Evolutionary conservation across 129 eudicot species (phyloP), one percentile per base, ranked within the genome.

Genomic region (carrot (Daucus carota)): DNA sequence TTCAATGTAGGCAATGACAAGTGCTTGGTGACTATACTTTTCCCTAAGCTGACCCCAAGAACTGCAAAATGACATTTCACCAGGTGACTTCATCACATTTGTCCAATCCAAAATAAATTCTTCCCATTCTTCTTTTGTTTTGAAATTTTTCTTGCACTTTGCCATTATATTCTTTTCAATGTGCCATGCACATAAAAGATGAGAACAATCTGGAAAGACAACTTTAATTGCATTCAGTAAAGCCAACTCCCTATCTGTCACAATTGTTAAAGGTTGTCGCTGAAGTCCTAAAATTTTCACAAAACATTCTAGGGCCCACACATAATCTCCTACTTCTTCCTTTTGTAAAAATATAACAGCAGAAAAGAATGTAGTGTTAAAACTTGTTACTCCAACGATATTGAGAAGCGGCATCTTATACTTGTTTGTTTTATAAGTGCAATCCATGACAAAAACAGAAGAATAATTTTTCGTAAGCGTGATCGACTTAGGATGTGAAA

Each of bases 401-500:
- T 77, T 59, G 46, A 77, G 81, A 33, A 81, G 24, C 0, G 81
- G 75, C 80, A 82, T 73, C 6, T 43, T 26, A 36, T 77, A 73
- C 34, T 70, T 54, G 22, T 54, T 82, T 78, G 73, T 74, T 43
- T 82, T 78, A 47, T 78, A 74, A 13, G 80, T 82, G 75, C 68
- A 78, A 78, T 82, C 86, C 86, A 82, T 82, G 36, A 78, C 17
- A 34, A 83, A 83, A 29, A 75, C 47, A 73, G 32, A 29, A 0
- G 83, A 34, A 18, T 36, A 78, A 28, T 12, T 66, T 50, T 67
- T 65, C n/a, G 40, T 44, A 75, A 78, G 40, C 36, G 8, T 65
- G n/a, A 70, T 78, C 6, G 81, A 70, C 2, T 12, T 12, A 14
- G 70, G 81, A 38, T 50, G 72, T 2, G 76, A 57, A 1, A 70